phyloP scores from a whole-genome alignment of 2,329 filamentous ascomycete species.

The Calycina herbarum region DNA sequence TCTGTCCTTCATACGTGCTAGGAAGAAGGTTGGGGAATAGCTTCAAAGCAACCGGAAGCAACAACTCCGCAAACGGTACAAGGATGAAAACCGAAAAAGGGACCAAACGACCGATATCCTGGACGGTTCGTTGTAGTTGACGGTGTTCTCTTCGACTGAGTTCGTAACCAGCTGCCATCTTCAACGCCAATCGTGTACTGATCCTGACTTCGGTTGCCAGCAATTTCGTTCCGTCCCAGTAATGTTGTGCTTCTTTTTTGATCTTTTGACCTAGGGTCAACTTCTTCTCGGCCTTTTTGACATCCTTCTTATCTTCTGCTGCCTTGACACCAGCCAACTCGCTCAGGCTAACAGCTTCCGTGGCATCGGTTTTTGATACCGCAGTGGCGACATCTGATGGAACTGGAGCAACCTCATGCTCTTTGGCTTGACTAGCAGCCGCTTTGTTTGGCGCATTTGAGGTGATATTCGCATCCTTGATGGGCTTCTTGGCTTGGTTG shows the following conservation, averaged over 20 bases:
- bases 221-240: conserved; percentile 98
- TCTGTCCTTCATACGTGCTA: conserved; percentile 93
- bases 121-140: conserved; percentile 89
- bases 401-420: conserved; percentile 32
- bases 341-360: conserved; percentile 44
- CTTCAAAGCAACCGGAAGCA: conserved; percentile 87
- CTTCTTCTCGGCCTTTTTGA: conserved; percentile 76
- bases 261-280: conserved; percentile 87
- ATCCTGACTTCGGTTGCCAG: conserved; percentile 90
- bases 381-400: conserved; percentile 31
- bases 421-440: conserved; percentile 26
- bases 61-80: conserved; percentile 90
- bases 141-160: conserved; percentile 89
- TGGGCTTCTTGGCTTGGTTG: conserved; percentile 66
- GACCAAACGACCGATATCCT: conserved; percentile 87
- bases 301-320: conserved; percentile 59
- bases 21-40: conserved; percentile 97
- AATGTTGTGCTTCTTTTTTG: conserved; percentile 90
- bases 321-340: conserved; percentile 67
- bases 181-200: conserved; percentile 84
- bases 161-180: conserved; percentile 98
- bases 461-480: conserved; percentile 42
- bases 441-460: conserved; percentile 32
- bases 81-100: conserved; percentile 98
- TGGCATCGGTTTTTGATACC: conserved; percentile 37